These are phyloP conservation scores for Boletales sp. DNA, from an alignment of 768 basidiomycete genomes.

Conservation along the genomic window DNA sequence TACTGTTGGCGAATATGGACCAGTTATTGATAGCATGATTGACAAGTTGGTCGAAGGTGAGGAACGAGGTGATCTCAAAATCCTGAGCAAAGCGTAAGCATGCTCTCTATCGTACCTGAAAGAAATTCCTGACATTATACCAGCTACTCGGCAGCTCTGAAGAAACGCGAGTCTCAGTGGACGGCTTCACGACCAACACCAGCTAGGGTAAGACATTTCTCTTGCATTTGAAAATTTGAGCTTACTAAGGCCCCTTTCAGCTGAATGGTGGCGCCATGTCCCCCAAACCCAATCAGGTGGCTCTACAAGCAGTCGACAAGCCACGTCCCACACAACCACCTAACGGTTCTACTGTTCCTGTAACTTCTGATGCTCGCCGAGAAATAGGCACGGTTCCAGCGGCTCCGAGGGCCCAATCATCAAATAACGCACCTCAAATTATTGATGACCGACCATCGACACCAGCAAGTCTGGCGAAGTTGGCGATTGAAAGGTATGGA, in stretches of 20 bases:
- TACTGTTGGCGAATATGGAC: constrained; percentile 52
- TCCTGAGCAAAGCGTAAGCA: constrained; percentile 71
- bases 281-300: constrained; percentile 19
- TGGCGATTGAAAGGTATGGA: constrained; percentile 63
- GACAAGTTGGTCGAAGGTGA: constrained; percentile 69
- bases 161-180: constrained; percentile 68
- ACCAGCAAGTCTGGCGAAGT: constrained; percentile 42
- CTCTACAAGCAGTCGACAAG: constrained; percentile 34
- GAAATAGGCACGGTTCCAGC: constrained; percentile 27
- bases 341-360: constrained; percentile 35
- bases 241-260: constrained; percentile 12
- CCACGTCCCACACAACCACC: constrained; percentile 31
- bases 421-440: constrained; percentile 26
- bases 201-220: constrained; percentile 30
- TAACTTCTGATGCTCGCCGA: constrained; percentile 37
- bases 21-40: constrained; percentile 55
- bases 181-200: constrained; percentile 26
- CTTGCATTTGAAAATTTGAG: background rate
- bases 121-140: constrained; percentile 4
- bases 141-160: constrained; percentile 72
- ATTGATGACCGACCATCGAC: constrained; percentile 31
- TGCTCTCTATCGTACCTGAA: background rate
- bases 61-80: constrained; percentile 80
- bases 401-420: constrained; percentile 55
- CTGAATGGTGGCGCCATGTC: constrained; percentile 26